Evolutionary conservation across 208 protist species (phyloP).

Genomic region (Trypanosoma lewisi): DNA sequence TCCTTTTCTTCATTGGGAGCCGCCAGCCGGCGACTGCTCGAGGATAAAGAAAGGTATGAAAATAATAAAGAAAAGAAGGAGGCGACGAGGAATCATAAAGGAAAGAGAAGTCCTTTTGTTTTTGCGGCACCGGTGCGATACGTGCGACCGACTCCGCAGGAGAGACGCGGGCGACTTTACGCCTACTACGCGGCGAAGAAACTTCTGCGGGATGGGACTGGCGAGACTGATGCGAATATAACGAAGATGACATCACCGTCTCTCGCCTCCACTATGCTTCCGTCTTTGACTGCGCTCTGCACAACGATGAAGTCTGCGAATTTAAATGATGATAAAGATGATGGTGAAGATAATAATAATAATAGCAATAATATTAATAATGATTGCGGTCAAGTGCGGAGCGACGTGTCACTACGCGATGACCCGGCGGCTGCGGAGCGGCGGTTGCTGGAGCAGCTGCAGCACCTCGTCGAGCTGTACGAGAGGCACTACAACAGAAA

Average conservation of each 20-base stretch:
- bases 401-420: background rate
- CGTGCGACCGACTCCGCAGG: slow-evolving; percentile 12
- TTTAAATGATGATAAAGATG: too few species aligned
- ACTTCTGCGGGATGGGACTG: background rate
- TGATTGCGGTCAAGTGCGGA: background rate
- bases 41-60: too few species aligned
- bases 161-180: slow-evolving; percentile 18
- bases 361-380: background rate
- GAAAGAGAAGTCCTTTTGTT: background rate
- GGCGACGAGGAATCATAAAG: background rate
- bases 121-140: slow-evolving; percentile 3
- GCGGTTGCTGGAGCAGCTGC: slow-evolving; percentile 8
- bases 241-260: too few species aligned
- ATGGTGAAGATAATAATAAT: background rate
- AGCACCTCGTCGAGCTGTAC: slow-evolving; percentile 14
- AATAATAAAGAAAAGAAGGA: background rate
- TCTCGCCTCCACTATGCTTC: background rate
- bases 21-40: background rate
- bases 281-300: background rate
- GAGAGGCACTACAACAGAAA: slow-evolving; percentile 18
- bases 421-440: background rate
- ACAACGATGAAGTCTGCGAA: too few species aligned
- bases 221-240: background rate
- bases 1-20: too few species aligned
- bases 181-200: slow-evolving; percentile 22